Conservation (phyloP, 148 eudicot species). For the Chenopodium quinoa region DNA sequence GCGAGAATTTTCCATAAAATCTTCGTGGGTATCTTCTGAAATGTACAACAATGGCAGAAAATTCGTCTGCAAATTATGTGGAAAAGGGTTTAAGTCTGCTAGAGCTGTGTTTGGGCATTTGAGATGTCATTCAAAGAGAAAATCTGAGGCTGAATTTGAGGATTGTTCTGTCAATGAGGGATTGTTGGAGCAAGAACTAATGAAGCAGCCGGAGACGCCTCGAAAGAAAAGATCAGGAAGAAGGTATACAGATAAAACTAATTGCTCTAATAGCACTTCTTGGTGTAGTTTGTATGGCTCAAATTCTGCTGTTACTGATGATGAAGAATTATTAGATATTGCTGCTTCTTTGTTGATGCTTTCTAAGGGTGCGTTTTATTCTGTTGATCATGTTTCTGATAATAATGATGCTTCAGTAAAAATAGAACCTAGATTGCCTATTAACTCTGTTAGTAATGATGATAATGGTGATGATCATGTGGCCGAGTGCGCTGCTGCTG, state of each 20-base stretch:
- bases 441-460: background rate
- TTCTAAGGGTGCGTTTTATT: conserved; percentile 40
- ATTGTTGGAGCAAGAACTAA: background rate
- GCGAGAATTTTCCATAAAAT: conserved; percentile 37
- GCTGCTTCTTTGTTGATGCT: conserved; percentile 63
- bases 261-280: conserved; percentile 18
- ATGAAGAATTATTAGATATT: conserved; percentile 39
- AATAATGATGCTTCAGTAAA: conserved; percentile 23
- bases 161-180: background rate
- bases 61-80: conserved; percentile 44
- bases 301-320: conserved; percentile 15
- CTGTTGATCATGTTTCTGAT: conserved; percentile 18
- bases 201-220: background rate
- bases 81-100: conserved; percentile 46
- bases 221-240: conserved; percentile 45
- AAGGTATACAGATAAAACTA: conserved; percentile 35
- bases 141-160: background rate
- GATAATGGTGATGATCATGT: conserved; percentile 13
- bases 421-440: conserved; percentile 11
- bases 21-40: conserved; percentile 34
- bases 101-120: conserved; percentile 56
- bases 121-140: conserved; percentile 39
- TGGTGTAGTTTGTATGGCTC: conserved; percentile 25
- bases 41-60: background rate
- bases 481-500: conserved; percentile 17